These are phyloP conservation scores for Mycena sp. DNA, from an alignment of 1,284 basidiomycete genomes.

Conservation along the genomic window DNA sequence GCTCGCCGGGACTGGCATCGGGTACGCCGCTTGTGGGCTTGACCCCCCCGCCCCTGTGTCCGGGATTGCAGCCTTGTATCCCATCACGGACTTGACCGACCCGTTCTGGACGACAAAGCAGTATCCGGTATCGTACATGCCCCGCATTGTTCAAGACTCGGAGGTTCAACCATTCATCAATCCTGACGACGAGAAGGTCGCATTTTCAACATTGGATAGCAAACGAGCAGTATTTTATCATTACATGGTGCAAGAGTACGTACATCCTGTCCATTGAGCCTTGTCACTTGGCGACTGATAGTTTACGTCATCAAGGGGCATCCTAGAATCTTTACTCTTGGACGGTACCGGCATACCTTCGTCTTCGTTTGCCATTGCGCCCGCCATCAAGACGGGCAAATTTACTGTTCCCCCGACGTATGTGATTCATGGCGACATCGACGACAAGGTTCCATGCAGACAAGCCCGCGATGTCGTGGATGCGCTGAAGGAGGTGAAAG, in stretches of 20 bases:
- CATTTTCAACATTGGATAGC: conserved; percentile 37
- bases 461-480: conserved; percentile 45
- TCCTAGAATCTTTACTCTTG: conserved; percentile 42
- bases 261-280: background rate
- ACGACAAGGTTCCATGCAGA: conserved; percentile 44
- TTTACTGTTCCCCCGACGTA: conserved; percentile 43
- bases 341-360: conserved; percentile 43
- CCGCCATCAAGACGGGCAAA: conserved; percentile 37
- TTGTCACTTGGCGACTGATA: background rate
- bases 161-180: conserved; percentile 45
- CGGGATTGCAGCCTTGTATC: conserved; percentile 47
- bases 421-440: conserved; percentile 46
- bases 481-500: conserved; percentile 36
- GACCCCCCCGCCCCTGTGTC: conserved; percentile 37
- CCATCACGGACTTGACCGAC: conserved; percentile 45
- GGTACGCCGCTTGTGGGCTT: conserved; percentile 42
- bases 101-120: conserved; percentile 50
- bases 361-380: conserved; percentile 41
- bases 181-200: conserved; percentile 38
- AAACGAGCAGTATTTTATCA: conserved; percentile 45
- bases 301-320: conserved; percentile 32
- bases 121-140: conserved; percentile 43
- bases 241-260: conserved; percentile 52
- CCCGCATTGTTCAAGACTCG: conserved; percentile 38
- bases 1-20: conserved; percentile 45